These are phyloP conservation scores for Blastobotrys peoriensis DNA, from an alignment of 805 yeast genomes.

Conservation along the genomic window DNA sequence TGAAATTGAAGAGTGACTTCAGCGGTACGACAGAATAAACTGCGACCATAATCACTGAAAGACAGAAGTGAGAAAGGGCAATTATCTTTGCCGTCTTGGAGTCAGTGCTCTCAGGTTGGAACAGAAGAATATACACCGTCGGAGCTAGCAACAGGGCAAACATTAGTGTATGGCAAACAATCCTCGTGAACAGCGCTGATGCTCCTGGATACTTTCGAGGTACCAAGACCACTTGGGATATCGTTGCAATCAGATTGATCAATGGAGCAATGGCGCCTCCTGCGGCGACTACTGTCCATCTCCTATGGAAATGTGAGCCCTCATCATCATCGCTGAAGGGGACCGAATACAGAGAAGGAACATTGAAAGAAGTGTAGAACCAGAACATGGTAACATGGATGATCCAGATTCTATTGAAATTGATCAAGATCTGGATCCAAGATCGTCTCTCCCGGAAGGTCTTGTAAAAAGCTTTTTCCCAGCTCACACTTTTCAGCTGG, in stretches of 20 bases:
- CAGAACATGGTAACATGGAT: slow-evolving; percentile 84
- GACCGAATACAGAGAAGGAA: slow-evolving; percentile 72
- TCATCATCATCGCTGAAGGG: neutral
- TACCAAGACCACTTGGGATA: slow-evolving; percentile 91
- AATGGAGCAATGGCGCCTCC: slow-evolving; percentile 85
- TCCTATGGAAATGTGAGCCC: slow-evolving; percentile 62
- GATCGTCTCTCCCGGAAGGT: slow-evolving; percentile 90
- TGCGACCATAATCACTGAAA: slow-evolving; percentile 74
- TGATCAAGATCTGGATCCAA: slow-evolving; percentile 92
- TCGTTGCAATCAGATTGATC: slow-evolving; percentile 80
- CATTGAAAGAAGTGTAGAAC: slow-evolving; percentile 91
- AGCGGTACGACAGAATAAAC: slow-evolving; percentile 94
- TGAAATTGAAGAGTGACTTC: slow-evolving; percentile 91
- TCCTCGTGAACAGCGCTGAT: slow-evolving; percentile 75
- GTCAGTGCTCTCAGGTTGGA: slow-evolving; percentile 23
- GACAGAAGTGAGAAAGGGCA: slow-evolving; percentile 81
- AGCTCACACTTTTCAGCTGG: slow-evolving; percentile 84
- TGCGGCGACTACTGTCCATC: slow-evolving; percentile 89
- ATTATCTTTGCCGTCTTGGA: slow-evolving; percentile 70
- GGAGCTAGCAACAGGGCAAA: slow-evolving; percentile 44
- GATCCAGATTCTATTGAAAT: slow-evolving; percentile 97
- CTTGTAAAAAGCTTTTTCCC: slow-evolving; percentile 90
- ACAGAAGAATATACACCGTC: slow-evolving; percentile 64
- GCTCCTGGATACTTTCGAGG: slow-evolving; percentile 99
- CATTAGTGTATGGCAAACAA: slow-evolving; percentile 36